Evolutionary conservation across 73 alveolate genomes (phyloP).

Genomic region (Stentor roeselii): DNA sequence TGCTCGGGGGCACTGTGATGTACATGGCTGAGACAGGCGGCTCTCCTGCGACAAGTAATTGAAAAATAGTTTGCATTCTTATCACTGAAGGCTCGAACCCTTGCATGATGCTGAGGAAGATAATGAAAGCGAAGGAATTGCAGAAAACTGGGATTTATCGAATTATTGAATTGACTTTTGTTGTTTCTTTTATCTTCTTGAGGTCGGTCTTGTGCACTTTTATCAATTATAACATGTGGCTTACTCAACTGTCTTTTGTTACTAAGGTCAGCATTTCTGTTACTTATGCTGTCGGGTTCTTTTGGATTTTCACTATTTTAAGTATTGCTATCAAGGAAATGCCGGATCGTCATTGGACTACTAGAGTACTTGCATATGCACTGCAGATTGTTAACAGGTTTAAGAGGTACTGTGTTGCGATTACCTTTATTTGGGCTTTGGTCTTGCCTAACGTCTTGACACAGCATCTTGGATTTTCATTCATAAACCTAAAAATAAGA

Average conservation of each 20-base stretch:
- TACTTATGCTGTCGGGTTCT: background rate
- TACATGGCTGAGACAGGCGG: background rate
- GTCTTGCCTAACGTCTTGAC: slow-evolving; percentile 3
- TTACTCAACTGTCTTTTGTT: background rate
- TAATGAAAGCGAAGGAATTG: background rate
- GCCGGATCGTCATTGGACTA: background rate
- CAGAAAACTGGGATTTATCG: background rate
- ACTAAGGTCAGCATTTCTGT: background rate
- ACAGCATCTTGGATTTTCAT: background rate
- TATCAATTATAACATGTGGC: background rate
- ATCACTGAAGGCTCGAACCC: slow-evolving; percentile 13
- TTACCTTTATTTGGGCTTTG: slow-evolving; percentile 13
- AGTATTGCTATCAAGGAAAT: background rate
- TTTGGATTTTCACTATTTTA: background rate
- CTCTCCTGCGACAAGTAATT: slow-evolving; percentile 1
- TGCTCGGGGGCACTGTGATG: slow-evolving; percentile 9
- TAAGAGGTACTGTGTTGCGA: background rate
- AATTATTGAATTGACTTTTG: background rate
- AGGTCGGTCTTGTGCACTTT: slow-evolving; percentile 10
- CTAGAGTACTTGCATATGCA: background rate
- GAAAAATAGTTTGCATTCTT: background rate
- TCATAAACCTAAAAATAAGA: background rate
- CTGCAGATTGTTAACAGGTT: background rate
- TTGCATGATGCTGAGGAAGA: background rate
- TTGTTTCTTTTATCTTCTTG: background rate